Evolutionary conservation across 345 rosid genomes (phyloP).

Genomic region (Populus nigra): DNA sequence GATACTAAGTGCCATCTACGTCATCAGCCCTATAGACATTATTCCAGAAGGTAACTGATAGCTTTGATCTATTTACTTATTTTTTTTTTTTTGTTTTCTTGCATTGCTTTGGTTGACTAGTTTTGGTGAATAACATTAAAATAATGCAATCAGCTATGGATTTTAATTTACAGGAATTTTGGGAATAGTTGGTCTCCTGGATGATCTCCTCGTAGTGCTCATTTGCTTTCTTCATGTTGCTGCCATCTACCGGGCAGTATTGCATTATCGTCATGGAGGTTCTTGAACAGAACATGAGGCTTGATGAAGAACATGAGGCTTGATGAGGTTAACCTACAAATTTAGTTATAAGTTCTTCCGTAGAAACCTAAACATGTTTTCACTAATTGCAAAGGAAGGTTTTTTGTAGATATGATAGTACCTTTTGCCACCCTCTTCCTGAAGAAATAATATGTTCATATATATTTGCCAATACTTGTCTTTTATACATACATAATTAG

Average conservation of each 20-base stretch:
- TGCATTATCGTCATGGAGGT: slow-evolving; percentile 74
- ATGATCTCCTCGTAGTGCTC: slow-evolving; percentile 63
- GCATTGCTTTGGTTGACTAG: background rate
- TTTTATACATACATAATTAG: background rate
- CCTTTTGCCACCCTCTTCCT: background rate
- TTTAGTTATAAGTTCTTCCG: too few species aligned
- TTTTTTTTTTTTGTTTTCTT: background rate
- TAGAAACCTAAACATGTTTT: background rate
- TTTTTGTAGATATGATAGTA: background rate
- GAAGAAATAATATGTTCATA: background rate
- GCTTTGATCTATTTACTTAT: background rate
- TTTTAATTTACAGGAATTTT: slow-evolving; percentile 43
- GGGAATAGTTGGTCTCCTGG: slow-evolving; percentile 77
- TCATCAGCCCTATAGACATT: slow-evolving; percentile 83
- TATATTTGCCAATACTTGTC: background rate
- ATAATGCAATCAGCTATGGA: background rate
- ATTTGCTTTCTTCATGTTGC: slow-evolving; percentile 81
- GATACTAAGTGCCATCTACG: slow-evolving; percentile 58
- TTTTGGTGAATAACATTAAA: background rate
- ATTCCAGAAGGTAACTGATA: slow-evolving; percentile 77
- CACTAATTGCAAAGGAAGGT: background rate
- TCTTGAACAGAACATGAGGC: background rate
- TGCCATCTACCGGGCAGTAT: slow-evolving; percentile 79
- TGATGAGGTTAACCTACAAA: background rate
- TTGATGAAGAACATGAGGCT: background rate